A percentile compares a stretch with the other conserved stretches of the same genome.
These are phyloP conservation scores for Lignosus rhinocerotis DNA, from an alignment of 1,284 basidiomycete genomes.

Conservation along the genomic window DNA sequence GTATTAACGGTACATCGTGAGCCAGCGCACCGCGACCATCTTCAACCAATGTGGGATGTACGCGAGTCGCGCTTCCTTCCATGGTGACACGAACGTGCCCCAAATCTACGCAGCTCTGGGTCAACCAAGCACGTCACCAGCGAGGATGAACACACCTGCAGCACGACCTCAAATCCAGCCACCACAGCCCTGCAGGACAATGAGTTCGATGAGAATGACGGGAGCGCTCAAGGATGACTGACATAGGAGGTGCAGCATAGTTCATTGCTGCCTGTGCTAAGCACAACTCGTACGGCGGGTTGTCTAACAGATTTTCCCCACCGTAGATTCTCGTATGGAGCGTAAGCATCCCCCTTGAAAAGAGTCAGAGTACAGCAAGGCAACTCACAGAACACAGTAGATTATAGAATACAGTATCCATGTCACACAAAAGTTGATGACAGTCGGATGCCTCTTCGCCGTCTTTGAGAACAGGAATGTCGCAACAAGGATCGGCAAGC, in stretches of 20 bases:
- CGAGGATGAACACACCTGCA: slow-evolving; percentile 40
- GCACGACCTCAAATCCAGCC: slow-evolving; percentile 48
- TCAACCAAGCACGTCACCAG: not conserved
- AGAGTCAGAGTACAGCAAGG: not conserved
- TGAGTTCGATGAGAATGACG: not conserved
- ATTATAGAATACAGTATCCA: slow-evolving; percentile 56
- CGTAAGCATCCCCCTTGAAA: not conserved
- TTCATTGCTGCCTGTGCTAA: slow-evolving; percentile 52
- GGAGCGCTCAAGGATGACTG: slow-evolving; percentile 15
- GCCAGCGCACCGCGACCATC: slow-evolving; percentile 14
- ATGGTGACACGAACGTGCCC: slow-evolving; percentile 35
- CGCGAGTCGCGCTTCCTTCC: slow-evolving; percentile 19
- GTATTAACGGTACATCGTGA: not conserved
- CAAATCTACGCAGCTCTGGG: slow-evolving; percentile 36
- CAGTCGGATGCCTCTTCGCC: slow-evolving; percentile 30
- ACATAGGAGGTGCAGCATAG: slow-evolving; percentile 57
- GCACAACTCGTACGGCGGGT: slow-evolving; percentile 38
- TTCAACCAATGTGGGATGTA: slow-evolving; percentile 20
- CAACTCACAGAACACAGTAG: slow-evolving; percentile 50
- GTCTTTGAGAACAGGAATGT: slow-evolving; percentile 33
- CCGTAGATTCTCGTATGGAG: slow-evolving; percentile 38
- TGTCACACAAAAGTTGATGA: slow-evolving; percentile 44
- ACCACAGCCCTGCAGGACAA: slow-evolving; percentile 42
- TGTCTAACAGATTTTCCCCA: slow-evolving; percentile 25
- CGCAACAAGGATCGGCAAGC: slow-evolving; percentile 34